Percentiles rank a stretch among this genome's conserved stretches.
Conservation (phyloP, 345 rosid genomes). For the Viola odorata region DNA sequence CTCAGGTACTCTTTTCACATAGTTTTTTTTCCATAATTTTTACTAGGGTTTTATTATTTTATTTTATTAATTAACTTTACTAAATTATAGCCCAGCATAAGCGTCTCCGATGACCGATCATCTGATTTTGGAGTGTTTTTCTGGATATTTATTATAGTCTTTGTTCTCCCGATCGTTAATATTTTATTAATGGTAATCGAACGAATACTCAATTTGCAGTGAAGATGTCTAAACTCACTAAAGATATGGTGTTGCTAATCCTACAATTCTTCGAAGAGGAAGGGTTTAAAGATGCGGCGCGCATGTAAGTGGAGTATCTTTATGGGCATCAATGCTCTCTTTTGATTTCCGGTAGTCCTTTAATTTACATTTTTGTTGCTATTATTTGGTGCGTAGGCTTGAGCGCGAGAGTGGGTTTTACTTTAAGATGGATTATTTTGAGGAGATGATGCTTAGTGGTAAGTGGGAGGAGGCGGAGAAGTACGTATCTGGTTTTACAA, state of each 20-base stretch:
- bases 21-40: too few species aligned
- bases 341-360: background rate
- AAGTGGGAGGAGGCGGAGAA: slow-evolving; percentile 32
- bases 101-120: too few species aligned
- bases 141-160: too few species aligned
- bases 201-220: background rate
- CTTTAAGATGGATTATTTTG: slow-evolving; percentile 35
- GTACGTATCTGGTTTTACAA: slow-evolving; percentile 27
- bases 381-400: too few species aligned
- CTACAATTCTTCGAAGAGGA: slow-evolving; percentile 41
- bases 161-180: too few species aligned
- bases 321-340: background rate
- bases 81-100: too few species aligned
- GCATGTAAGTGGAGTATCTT: slow-evolving; percentile 6
- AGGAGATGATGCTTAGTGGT: slow-evolving; percentile 26
- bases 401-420: slow-evolving; percentile 30
- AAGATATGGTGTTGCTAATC: slow-evolving; percentile 33
- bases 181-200: background rate
- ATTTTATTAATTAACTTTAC: too few species aligned
- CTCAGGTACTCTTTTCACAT: too few species aligned
- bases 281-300: slow-evolving; percentile 34
- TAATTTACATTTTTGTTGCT: too few species aligned
- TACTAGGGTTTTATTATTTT: too few species aligned
- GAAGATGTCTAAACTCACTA: slow-evolving; percentile 27
- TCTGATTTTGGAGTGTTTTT: too few species aligned